Evolutionary conservation across 371 early-diverging fungal genomes (phyloP).

Genomic region (Mucor velutinosus): DNA sequence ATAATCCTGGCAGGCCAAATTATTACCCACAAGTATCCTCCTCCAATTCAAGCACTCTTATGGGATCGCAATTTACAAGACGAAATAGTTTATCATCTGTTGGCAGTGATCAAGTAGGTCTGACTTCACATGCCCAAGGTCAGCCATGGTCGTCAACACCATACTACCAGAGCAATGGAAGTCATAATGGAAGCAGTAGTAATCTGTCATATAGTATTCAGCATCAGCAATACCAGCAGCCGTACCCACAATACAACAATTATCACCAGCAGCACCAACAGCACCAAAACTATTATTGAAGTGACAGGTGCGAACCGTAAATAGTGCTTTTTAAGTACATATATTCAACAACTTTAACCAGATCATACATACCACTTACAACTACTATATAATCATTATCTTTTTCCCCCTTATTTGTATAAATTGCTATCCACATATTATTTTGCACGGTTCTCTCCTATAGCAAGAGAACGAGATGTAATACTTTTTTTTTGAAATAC

Average conservation of each 20-base stretch:
- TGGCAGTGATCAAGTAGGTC: constrained; percentile 27
- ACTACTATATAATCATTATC: background rate
- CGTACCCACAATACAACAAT: background rate
- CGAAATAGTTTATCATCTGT: constrained; percentile 29
- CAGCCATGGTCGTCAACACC: constrained; percentile 22
- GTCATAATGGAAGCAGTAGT: background rate
- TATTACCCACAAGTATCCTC: constrained; percentile 13
- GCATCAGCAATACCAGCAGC: constrained; percentile 14
- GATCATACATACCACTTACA: background rate
- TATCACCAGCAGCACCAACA: background rate
- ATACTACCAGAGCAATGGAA: background rate
- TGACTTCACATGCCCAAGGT: constrained; percentile 25
- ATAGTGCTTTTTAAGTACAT: background rate
- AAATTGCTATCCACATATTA: background rate
- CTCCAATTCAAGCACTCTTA: background rate
- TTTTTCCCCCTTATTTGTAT: background rate
- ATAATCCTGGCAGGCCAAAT: constrained; percentile 1
- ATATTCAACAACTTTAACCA: background rate
- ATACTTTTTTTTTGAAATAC: too few relatives aligned
- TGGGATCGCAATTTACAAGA: constrained; percentile 15
- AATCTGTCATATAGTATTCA: constrained; percentile 7
- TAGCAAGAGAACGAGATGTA: too few relatives aligned
- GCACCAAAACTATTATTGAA: background rate
- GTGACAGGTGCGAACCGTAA: background rate
- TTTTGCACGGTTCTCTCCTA: background rate